A percentile compares a stretch with the other conserved stretches of the same genome.
Conservation (phyloP, 768 basidiomycete genomes). For the Imleria badia region DNA sequence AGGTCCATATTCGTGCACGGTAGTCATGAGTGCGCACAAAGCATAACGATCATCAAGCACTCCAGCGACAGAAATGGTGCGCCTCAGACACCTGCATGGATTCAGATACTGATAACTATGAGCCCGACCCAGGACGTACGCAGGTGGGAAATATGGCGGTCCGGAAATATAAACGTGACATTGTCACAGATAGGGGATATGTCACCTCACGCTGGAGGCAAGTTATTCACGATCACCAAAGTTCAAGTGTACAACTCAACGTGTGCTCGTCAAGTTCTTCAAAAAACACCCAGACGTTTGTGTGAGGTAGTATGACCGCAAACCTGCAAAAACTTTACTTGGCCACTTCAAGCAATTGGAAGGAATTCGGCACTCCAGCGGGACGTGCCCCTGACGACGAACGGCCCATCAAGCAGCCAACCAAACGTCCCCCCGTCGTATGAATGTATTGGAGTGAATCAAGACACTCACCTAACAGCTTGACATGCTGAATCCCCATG, state of each 20-base stretch:
- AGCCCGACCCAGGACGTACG: background rate
- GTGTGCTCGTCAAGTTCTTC: constrained; percentile 28
- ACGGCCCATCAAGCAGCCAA: constrained; percentile 2
- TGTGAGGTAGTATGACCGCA: constrained; percentile 30
- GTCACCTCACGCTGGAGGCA: constrained; percentile 34
- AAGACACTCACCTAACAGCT: constrained; percentile 30
- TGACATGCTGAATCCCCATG: constrained; percentile 10
- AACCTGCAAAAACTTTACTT: constrained; percentile 6
- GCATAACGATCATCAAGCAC: background rate
- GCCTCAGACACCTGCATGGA: background rate
- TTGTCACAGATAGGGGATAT: constrained; percentile 27
- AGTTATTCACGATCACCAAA: constrained; percentile 31
- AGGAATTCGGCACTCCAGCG: constrained; percentile 1
- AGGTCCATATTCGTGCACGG: background rate
- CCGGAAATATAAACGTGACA: constrained; percentile 25
- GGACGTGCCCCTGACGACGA: background rate
- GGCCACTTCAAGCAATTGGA: constrained; percentile 7
- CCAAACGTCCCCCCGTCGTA: constrained; percentile 22
- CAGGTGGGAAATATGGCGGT: constrained; percentile 15
- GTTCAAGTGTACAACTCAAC: constrained; percentile 26
- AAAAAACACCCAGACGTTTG: constrained; percentile 22
- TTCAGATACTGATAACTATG: background rate
- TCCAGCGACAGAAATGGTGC: background rate
- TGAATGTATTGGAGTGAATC: constrained; percentile 30
- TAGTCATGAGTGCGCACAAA: background rate